These are phyloP conservation scores for Rhizophagus sp. DNA, from an alignment of 192 early-diverging fungal genomes.

Conservation along the genomic window DNA sequence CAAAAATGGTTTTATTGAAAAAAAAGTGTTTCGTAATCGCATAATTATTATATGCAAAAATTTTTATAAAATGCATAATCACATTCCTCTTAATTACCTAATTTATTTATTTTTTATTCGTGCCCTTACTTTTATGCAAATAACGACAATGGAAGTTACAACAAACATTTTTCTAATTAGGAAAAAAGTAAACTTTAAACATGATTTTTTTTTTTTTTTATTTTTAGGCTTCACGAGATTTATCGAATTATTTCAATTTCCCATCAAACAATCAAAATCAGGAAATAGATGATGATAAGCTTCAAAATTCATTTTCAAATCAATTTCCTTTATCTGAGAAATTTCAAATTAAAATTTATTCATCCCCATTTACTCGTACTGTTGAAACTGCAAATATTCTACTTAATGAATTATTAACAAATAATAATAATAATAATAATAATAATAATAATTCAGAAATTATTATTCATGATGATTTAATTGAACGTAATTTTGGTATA, in stretches of 20 bases:
- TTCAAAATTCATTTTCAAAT: no score
- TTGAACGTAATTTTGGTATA: slow-evolving; percentile 49
- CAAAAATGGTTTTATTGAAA: background rate
- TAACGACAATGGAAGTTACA: background rate
- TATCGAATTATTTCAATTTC: background rate
- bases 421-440: background rate
- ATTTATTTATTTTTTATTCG: no score
- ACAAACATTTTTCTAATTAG: background rate
- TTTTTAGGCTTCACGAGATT: background rate
- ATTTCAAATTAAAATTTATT: slow-evolving; percentile 36
- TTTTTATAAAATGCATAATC: no score
- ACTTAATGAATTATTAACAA: slow-evolving; percentile 9
- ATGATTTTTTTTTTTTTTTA: background rate
- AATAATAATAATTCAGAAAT: background rate
- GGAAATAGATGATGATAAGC: background rate
- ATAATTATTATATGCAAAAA: no score
- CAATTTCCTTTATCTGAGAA: no score
- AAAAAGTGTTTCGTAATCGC: no score
- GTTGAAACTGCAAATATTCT: slow-evolving; percentile 51
- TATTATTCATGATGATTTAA: slow-evolving; percentile 27
- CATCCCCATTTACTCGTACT: slow-evolving; percentile 50
- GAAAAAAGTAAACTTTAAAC: background rate
- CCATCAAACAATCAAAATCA: background rate
- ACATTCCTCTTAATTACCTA: no score
- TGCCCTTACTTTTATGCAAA: background rate